Evolutionary conservation across 2,329 filamentous ascomycete species (phyloP).

Genomic region (Endothia cerciana): DNA sequence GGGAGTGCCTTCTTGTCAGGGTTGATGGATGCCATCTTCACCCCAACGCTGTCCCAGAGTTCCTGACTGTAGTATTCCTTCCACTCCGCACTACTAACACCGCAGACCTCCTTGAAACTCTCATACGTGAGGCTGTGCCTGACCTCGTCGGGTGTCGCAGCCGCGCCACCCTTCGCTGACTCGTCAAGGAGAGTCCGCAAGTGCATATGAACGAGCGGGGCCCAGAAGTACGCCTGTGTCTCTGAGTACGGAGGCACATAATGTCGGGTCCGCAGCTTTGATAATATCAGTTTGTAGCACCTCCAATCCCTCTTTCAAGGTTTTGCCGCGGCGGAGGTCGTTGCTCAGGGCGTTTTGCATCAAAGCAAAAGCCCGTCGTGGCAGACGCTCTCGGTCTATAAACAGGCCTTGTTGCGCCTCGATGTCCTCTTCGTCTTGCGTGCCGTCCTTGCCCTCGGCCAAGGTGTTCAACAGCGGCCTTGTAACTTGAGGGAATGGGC

Average conservation of each 20-base stretch:
- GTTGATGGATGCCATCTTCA: constrained; percentile 34
- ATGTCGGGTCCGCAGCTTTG: constrained; percentile 29
- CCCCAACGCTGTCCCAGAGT: constrained; percentile 35
- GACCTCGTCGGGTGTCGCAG: neutral
- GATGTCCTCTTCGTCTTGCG: neutral
- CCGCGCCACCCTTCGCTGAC: neutral
- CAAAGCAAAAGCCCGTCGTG: constrained; percentile 38
- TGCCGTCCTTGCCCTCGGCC: neutral
- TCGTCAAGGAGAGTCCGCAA: constrained; percentile 24
- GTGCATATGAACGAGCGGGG: constrained; percentile 35
- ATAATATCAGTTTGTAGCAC: constrained; percentile 35
- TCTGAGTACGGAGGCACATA: constrained; percentile 37
- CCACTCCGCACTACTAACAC: constrained; percentile 36
- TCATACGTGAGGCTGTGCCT: neutral
- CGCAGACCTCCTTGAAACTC: constrained; percentile 34
- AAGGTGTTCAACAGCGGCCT: neutral
- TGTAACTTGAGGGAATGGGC: constrained; percentile 34
- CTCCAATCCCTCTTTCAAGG: constrained; percentile 36
- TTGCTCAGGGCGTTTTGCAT: constrained; percentile 34
- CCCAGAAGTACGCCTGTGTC: constrained; percentile 41
- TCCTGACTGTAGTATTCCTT: constrained; percentile 33
- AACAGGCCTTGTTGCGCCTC: neutral
- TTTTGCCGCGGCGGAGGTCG: constrained; percentile 31
- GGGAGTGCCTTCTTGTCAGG: constrained; percentile 12
- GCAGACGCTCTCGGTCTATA: constrained; percentile 31